Evolutionary conservation across 2,329 filamentous ascomycete genomes (phyloP).

Genomic region (Xylaria sp.): DNA sequence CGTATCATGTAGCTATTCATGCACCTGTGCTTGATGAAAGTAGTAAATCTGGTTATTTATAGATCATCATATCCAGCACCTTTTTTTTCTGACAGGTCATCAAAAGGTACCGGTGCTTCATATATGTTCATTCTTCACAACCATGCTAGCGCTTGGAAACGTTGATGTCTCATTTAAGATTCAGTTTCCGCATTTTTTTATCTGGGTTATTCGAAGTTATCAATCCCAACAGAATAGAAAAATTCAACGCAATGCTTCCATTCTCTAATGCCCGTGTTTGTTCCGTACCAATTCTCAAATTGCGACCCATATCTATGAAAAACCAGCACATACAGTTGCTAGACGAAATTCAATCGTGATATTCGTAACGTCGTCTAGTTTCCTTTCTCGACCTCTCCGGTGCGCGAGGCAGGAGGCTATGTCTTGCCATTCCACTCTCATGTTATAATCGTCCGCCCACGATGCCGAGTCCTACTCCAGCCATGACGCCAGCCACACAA

Average conservation of each 20-base stretch:
- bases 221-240: neutral
- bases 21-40: neutral
- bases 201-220: neutral
- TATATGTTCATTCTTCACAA: neutral
- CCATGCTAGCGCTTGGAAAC: neutral
- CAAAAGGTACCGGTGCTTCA: neutral
- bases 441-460: constrained; percentile 44
- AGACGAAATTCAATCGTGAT: constrained; percentile 26
- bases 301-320: constrained; percentile 17
- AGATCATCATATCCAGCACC: neutral
- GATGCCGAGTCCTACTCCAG: constrained; percentile 49
- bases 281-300: neutral
- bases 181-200: neutral
- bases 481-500: constrained; percentile 47
- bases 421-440: neutral
- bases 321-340: constrained; percentile 18
- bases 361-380: constrained; percentile 35
- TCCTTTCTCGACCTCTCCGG: neutral
- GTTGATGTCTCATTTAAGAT: neutral
- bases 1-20: neutral
- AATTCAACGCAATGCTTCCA: constrained; percentile 17
- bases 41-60: neutral
- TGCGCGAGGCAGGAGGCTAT: neutral
- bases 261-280: constrained; percentile 8
- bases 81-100: neutral